A percentile compares a stretch with the other conserved stretches of the same genome.
Conservation (phyloP, 2,329 filamentous ascomycete genomes). For the Microcera coccophila region DNA sequence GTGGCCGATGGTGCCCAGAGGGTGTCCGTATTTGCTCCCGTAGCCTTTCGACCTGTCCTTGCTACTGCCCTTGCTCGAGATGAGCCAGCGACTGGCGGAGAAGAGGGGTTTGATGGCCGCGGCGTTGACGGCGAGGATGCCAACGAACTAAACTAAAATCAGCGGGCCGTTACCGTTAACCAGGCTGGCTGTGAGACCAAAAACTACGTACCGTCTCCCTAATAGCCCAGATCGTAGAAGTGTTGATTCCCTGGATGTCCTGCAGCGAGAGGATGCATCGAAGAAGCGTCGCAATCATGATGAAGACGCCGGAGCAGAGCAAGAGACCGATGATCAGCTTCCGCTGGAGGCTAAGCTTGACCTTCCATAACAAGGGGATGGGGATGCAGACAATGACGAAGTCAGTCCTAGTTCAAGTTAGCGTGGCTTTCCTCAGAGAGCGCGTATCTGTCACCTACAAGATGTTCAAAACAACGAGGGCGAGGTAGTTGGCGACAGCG, state of each 20-base stretch:
- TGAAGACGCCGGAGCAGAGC: slow-evolving; percentile 42
- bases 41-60: slow-evolving; percentile 24
- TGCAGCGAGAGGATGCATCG: slow-evolving; percentile 38
- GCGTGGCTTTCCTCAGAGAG: background rate
- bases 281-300: slow-evolving; percentile 40
- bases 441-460: slow-evolving; percentile 24
- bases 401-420: slow-evolving; percentile 35
- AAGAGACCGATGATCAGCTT: slow-evolving; percentile 38
- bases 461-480: slow-evolving; percentile 36
- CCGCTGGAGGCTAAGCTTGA: slow-evolving; percentile 34
- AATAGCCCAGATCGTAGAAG: slow-evolving; percentile 41
- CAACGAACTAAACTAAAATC: slow-evolving; percentile 34
- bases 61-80: slow-evolving; percentile 31
- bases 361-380: slow-evolving; percentile 37
- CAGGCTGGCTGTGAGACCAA: background rate
- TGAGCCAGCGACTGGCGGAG: slow-evolving; percentile 31
- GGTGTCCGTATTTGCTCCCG: slow-evolving; percentile 23
- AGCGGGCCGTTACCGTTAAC: background rate
- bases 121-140: slow-evolving; percentile 41
- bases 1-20: slow-evolving; percentile 25
- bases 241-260: slow-evolving; percentile 35
- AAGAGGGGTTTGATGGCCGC: slow-evolving; percentile 40
- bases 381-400: slow-evolving; percentile 38
- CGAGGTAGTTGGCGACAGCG: slow-evolving; percentile 35
- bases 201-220: slow-evolving; percentile 35